Conservation (phyloP, 2,329 filamentous ascomycete genomes). For the Claviceps fusiformis region DNA sequence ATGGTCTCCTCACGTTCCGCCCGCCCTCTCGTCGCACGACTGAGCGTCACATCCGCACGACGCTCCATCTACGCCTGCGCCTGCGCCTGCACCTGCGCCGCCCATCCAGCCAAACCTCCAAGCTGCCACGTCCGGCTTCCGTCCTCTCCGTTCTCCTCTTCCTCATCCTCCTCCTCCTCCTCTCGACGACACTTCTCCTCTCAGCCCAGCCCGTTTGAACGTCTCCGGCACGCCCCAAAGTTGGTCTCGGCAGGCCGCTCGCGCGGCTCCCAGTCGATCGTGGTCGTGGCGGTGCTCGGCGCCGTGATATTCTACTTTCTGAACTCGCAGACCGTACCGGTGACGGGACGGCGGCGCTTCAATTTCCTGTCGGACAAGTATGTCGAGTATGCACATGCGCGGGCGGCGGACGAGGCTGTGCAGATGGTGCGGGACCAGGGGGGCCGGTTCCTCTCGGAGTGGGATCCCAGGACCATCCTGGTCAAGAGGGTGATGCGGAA, state of each 20-base stretch:
- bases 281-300: conserved; percentile 26
- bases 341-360: conserved; percentile 59
- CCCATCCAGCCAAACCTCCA: not conserved
- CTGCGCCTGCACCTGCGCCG: not conserved
- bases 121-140: not conserved
- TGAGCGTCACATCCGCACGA: not conserved
- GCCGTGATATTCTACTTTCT: conserved; percentile 48
- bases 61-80: not conserved
- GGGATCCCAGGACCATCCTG: conserved; percentile 40
- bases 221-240: conserved; percentile 16
- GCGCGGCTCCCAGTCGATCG: conserved; percentile 22
- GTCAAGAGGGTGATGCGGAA: conserved; percentile 53
- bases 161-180: conserved; percentile 9
- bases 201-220: conserved; percentile 12
- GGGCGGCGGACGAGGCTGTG: conserved; percentile 28
- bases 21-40: not conserved
- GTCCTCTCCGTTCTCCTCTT: too few relatives aligned
- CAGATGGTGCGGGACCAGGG: conserved; percentile 37
- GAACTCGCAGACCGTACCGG: conserved; percentile 60
- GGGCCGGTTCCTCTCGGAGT: conserved; percentile 41
- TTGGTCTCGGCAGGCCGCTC: conserved; percentile 16
- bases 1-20: not conserved
- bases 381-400: conserved; percentile 29
- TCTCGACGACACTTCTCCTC: conserved; percentile 6
- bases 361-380: conserved; percentile 47